Base-by-base conservation (phyloP, 257 asterid genomes). In the Eustoma russellianum region DNA sequence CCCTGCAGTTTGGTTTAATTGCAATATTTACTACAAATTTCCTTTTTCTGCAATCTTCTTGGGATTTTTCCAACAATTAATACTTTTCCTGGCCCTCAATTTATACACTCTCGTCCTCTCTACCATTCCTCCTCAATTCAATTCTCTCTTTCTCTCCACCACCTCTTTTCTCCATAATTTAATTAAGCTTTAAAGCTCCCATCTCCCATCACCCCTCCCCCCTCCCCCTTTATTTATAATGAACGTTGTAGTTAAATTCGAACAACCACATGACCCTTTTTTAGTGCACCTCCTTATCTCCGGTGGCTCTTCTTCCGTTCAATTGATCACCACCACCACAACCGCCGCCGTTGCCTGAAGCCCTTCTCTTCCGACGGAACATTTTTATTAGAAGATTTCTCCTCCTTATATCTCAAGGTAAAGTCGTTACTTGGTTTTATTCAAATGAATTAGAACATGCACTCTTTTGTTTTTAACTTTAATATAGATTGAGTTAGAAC, bases 21-120 rank as follows among this genome's bases (percentile, higher is more conserved):
- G 72, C 81, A 79, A 77, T 74, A 73, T 71, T 79, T 75, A 73
- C 92, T 63, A 55, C 83, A 64, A 66, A 51, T 75, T 77, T 70
- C 78, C 83, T 41, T 77, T 78, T 76, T 68, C 80, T 74, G 87
- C 85, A 66, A 66, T 70, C 64, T 53, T 72, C 75, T 74, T 68
- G 73, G 78, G 72, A 68, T 79, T 73, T 74, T 74, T 66, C 77
- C 70, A 44, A 77, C 80, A 59, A 72, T 79, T 81, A 76, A 71
- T 83, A 50, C 78, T 48, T 68, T 73, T 77, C 51, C 83, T 73
- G 54, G 48, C 63, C 55, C 60, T 56, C 55, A 67, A 68, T 68
- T 72, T 67, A 46, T 62, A 63, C 59, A 40, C 49, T 63, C 67
- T 72, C 63, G 46, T 59, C 63, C 60, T 60, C 30, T 24, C 71